Conservation (phyloP, 2,329 filamentous ascomycete species). For the Hyphodiscus sp. region DNA sequence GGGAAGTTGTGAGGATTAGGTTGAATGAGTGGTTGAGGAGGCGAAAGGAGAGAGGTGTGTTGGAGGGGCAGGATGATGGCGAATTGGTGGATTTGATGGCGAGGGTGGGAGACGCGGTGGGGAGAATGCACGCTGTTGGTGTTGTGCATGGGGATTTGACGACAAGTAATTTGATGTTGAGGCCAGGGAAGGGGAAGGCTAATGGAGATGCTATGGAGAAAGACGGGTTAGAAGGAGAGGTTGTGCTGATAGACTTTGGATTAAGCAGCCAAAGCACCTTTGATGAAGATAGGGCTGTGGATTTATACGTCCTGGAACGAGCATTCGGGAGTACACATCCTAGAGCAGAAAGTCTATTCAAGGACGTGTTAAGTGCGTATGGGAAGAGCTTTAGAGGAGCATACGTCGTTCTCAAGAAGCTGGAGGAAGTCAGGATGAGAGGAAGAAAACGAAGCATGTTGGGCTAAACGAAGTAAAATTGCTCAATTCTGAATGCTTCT, state of each 20-base stretch:
- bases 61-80: conserved; percentile 38
- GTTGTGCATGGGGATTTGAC: conserved; percentile 94
- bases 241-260: conserved; percentile 92
- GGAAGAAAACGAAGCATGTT: conserved; percentile 97
- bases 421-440: conserved; percentile 90
- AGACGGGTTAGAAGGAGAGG: conserved; percentile 55
- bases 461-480: conserved; percentile 47
- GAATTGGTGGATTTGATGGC: conserved; percentile 58
- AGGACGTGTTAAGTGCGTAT: conserved; percentile 69
- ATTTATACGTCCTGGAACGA: conserved; percentile 90
- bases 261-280: conserved; percentile 73
- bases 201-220: conserved; percentile 16
- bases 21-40: conserved; percentile 62
- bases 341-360: conserved; percentile 69
- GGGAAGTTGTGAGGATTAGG: conserved; percentile 60
- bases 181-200: conserved; percentile 24
- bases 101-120: conserved; percentile 65
- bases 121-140: conserved; percentile 72
- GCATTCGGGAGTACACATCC: conserved; percentile 96
- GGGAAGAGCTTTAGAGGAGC: conserved; percentile 68
- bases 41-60: conserved; percentile 23
- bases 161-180: conserved; percentile 92
- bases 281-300: conserved; percentile 91
- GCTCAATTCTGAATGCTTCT: background rate
- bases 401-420: conserved; percentile 64